These are phyloP conservation scores for Nannochloropsis salina DNA, from an alignment of 108 stramenopile species.

Conservation along the genomic window DNA sequence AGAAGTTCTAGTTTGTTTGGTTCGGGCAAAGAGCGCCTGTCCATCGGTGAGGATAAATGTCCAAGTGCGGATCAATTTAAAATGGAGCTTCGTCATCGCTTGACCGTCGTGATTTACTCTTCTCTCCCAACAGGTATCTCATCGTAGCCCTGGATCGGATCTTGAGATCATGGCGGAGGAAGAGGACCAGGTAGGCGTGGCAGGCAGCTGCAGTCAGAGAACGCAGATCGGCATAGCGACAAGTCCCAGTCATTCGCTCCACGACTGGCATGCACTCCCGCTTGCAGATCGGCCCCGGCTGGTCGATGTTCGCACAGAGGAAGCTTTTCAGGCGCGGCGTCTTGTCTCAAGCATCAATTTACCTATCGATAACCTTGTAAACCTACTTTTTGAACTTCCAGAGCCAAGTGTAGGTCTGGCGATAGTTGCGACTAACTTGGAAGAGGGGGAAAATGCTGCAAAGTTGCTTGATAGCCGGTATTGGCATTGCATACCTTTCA, in stretches of 20 bases:
- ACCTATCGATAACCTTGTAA: not conserved
- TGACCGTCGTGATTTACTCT: not conserved
- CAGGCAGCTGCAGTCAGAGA: not conserved
- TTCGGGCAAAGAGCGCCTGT: too few relatives aligned
- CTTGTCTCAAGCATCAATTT: not conserved
- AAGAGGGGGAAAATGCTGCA: not conserved
- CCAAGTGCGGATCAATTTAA: too few relatives aligned
- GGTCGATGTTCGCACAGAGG: not conserved
- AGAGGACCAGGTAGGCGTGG: not conserved
- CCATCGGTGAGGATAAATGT: too few relatives aligned
- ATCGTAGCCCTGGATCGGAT: not conserved
- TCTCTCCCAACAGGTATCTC: not conserved
- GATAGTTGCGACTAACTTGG: not conserved
- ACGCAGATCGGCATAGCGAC: not conserved
- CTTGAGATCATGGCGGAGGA: not conserved
- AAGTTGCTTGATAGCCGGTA: not conserved
- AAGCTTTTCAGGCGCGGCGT: not conserved
- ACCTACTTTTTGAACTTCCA: slow-evolving; percentile 14
- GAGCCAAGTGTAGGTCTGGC: not conserved
- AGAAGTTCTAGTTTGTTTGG: too few relatives aligned
- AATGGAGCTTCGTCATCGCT: too few relatives aligned
- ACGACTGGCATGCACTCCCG: not conserved
- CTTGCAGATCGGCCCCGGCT: not conserved
- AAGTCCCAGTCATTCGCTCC: not conserved
- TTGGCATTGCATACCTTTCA: slow-evolving; percentile 15